phyloP scores from a whole-genome alignment of 192 early-diverging fungal species.

The Phlyctochytrium planicorne region DNA sequence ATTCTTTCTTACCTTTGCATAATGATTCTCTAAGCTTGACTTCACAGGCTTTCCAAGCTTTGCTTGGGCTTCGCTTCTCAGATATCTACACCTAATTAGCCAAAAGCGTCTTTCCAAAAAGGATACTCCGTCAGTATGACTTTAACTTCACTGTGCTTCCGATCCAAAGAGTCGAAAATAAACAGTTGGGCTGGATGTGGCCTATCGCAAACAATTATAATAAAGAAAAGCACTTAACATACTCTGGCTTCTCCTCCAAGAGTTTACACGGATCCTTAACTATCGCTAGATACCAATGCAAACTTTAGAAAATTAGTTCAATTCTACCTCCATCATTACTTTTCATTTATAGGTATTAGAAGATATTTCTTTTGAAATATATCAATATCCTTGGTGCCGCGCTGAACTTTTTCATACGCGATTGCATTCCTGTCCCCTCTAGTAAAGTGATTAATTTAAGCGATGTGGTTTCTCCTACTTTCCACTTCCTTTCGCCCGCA shows the following conservation, averaged over 20 bases:
- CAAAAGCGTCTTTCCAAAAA: constrained; percentile 40
- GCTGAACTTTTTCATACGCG: constrained; percentile 66
- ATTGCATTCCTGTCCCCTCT: constrained; percentile 33
- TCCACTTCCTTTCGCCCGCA: constrained; percentile 33
- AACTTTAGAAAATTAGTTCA: background rate
- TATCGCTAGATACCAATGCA: constrained; percentile 86
- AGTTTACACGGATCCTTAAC: constrained; percentile 69
- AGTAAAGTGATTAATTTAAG: constrained; percentile 6
- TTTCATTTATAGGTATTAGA: constrained; percentile 86
- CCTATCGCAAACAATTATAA: too few species aligned
- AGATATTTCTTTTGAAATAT: constrained; percentile 75
- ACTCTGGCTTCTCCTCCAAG: too few species aligned
- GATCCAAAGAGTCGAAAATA: constrained; percentile 64
- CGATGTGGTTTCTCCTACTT: background rate
- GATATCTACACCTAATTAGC: constrained; percentile 34
- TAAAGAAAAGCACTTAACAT: too few species aligned
- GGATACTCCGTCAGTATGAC: constrained; percentile 40
- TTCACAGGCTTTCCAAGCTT: constrained; percentile 40
- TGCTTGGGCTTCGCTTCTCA: constrained; percentile 54
- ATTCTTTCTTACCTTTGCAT: constrained; percentile 54
- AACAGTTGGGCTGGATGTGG: constrained; percentile 47
- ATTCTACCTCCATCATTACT: constrained; percentile 36
- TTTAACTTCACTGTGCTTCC: constrained; percentile 40
- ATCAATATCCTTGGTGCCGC: constrained; percentile 76
- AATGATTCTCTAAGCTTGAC: constrained; percentile 36